Evolutionary conservation across 495 filamentous ascomycete species (phyloP).

Genomic region (Penicilliopsis zonata): DNA sequence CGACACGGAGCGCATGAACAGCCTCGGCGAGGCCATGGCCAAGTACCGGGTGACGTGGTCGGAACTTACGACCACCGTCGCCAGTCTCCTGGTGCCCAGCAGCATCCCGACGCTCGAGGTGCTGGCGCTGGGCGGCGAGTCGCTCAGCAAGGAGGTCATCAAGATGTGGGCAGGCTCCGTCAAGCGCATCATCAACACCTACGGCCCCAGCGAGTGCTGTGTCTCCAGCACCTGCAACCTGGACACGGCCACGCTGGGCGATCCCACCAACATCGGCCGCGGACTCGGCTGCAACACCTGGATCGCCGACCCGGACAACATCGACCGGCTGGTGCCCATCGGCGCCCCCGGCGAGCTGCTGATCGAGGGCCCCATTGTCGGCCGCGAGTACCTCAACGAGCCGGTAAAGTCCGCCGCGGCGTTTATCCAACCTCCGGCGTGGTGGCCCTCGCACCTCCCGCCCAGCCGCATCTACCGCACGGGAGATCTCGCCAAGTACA

Average conservation of each 20-base stretch:
- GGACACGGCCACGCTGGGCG: not conserved
- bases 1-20: constrained; percentile 9
- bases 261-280: constrained; percentile 20
- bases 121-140: constrained; percentile 13
- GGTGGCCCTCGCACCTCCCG: not conserved
- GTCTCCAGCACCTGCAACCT: not conserved
- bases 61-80: constrained; percentile 8
- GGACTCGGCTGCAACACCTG: constrained; percentile 21
- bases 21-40: constrained; percentile 3
- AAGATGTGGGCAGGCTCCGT: constrained; percentile 26
- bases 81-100: constrained; percentile 5
- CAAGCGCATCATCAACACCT: constrained; percentile 8
- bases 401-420: constrained; percentile 3
- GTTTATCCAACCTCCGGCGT: not conserved
- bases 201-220: constrained; percentile 15
- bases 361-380: constrained; percentile 28
- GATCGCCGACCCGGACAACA: constrained; percentile 27
- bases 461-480: not conserved
- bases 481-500: constrained; percentile 1
- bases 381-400: constrained; percentile 29
- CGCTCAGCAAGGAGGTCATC: constrained; percentile 3
- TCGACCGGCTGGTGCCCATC: constrained; percentile 17
- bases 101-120: constrained; percentile 8
- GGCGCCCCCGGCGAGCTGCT: constrained; percentile 32
- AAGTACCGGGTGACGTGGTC: constrained; percentile 4